Percentiles rank a stretch among this genome's conserved stretches.
These are phyloP conservation scores for Astrocystis sublimbata DNA, from an alignment of 495 filamentous ascomycete species.

Conservation along the genomic window DNA sequence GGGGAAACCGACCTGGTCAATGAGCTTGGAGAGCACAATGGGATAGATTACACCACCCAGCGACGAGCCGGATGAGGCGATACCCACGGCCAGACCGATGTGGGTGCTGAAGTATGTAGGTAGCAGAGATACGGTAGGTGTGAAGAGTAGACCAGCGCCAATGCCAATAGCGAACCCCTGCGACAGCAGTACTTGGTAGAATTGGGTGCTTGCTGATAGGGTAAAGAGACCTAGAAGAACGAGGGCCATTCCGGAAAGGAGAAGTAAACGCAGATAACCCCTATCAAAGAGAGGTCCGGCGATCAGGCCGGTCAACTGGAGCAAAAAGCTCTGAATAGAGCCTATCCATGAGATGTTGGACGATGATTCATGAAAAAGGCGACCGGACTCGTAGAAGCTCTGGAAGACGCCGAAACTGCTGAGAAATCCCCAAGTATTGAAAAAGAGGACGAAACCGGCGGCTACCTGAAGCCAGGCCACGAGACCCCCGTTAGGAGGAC, in stretches of 20 bases:
- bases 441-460: constrained; percentile 34
- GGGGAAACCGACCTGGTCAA: constrained; percentile 23
- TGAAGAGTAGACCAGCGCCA: constrained; percentile 39
- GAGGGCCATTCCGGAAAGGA: constrained; percentile 28
- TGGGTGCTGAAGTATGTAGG: constrained; percentile 37
- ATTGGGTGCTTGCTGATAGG: constrained; percentile 33
- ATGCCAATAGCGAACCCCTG: constrained; percentile 39
- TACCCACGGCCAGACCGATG: constrained; percentile 33
- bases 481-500: constrained; percentile 39
- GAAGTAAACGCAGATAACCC: constrained; percentile 34
- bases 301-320: constrained; percentile 35
- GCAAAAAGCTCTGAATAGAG: constrained; percentile 41
- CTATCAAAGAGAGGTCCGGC: constrained; percentile 40
- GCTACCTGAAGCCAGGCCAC: constrained; percentile 40
- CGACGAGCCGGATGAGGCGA: constrained; percentile 37
- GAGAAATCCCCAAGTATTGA: constrained; percentile 41
- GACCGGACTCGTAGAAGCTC: constrained; percentile 39
- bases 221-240: constrained; percentile 38
- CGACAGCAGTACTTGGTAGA: constrained; percentile 41
- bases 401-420: constrained; percentile 42
- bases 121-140: constrained; percentile 36
- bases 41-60: constrained; percentile 41
- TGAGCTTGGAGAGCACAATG: constrained; percentile 36
- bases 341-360: constrained; percentile 44
- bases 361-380: constrained; percentile 32